phyloP scores from a whole-genome alignment of 2,329 filamentous ascomycete species.

The Hymenotorrendiella dingleyae region DNA sequence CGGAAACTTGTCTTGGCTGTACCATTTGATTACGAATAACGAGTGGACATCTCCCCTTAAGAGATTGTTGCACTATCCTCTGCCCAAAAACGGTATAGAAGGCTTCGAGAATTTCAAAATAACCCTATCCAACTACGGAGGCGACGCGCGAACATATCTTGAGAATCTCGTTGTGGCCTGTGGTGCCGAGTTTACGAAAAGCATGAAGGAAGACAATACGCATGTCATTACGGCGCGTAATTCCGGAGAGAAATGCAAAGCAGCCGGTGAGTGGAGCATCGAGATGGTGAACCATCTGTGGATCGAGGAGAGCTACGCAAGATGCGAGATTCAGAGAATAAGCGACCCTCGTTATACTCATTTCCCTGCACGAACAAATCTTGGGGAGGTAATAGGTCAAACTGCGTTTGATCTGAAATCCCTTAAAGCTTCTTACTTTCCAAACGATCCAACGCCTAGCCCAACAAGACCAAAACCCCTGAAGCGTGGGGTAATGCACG shows the following conservation, averaged over 20 bases:
- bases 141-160: slow-evolving; percentile 86
- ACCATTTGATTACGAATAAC: slow-evolving; percentile 83
- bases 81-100: slow-evolving; percentile 69
- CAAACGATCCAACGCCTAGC: slow-evolving; percentile 34
- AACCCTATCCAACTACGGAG: slow-evolving; percentile 93
- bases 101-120: slow-evolving; percentile 74
- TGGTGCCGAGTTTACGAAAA: slow-evolving; percentile 88
- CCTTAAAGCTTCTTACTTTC: slow-evolving; percentile 62
- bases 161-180: slow-evolving; percentile 83
- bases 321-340: slow-evolving; percentile 69
- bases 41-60: slow-evolving; percentile 80
- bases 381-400: slow-evolving; percentile 88
- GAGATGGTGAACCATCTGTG: slow-evolving; percentile 90
- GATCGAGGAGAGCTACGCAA: slow-evolving; percentile 95
- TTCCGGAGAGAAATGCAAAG: slow-evolving; percentile 86
- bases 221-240: slow-evolving; percentile 89
- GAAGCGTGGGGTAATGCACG: slow-evolving; percentile 40
- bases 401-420: slow-evolving; percentile 65
- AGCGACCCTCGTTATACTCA: slow-evolving; percentile 73
- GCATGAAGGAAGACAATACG: slow-evolving; percentile 90
- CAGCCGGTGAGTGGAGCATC: slow-evolving; percentile 88
- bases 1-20: slow-evolving; percentile 90
- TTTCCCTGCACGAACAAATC: slow-evolving; percentile 83
- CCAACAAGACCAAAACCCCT: slow-evolving; percentile 42
- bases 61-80: slow-evolving; percentile 82